Base-by-base conservation (phyloP, 176 grass and related monocot genomes). In the Cenchrus purpureus region DNA sequence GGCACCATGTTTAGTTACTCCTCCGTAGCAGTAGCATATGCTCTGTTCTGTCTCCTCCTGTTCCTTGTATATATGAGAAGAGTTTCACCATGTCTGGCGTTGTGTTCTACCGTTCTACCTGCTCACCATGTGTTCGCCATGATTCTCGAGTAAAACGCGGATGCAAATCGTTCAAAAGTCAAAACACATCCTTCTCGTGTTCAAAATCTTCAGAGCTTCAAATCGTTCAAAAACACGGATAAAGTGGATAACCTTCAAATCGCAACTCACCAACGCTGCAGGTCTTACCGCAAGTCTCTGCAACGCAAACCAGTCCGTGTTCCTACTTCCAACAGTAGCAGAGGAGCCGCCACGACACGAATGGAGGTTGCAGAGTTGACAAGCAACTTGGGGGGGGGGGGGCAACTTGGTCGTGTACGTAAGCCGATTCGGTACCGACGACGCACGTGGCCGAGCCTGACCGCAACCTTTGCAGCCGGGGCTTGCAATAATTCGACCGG, bases 51-150 rank as follows among this genome's bases (percentile, higher is more conserved):
- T 73, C 37, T 19, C 12, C 17, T 56, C 49, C 8, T 65, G 66
- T 58, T 50, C 12, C 12, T 11, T 84, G 87, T 89, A 65, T 40
- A 79, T 84, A 84, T 12, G 59, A 65, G 20, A 8, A 8, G 10
- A 79, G 16, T 67, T 81, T 9, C 34, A 45, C 14, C 44, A 43
- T 60, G 2, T 20, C 51, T 43, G 2, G 0, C 43, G 19, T 5
- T 53, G 31, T 12, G 6, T 3, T 68, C 19, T 13, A 6, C 28
- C 1, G 6, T 3, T 68, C 19, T 13, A 6, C 28, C 11, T 13
- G 12, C 28, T 65, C 11, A 61, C 20, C 59, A 25, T 10, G 25
- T 29, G 22, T 12, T 12, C 25, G 3, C 10, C 10, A 29, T 14
- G 62, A n/a, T 2, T 31, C 11, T 65, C 12, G 37, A 40, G 37